phyloP scores from a whole-genome alignment of 306 rosid species.

The Gleditsia sinensis region DNA sequence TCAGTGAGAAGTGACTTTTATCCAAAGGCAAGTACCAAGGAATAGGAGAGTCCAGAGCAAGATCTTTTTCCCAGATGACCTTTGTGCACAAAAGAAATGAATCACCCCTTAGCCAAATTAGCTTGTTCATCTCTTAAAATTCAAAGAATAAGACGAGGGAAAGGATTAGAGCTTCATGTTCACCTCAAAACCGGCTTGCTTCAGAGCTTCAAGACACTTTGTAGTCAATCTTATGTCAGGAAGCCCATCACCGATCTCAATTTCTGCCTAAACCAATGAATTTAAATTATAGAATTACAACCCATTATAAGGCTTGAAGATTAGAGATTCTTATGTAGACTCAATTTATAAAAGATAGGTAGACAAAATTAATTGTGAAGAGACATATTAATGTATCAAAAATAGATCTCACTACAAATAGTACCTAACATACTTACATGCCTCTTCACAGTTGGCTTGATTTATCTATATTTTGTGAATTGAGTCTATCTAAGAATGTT shows the following conservation, averaged over 20 bases:
- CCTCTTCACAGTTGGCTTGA: not conserved
- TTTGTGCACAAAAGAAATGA: conserved; percentile 28
- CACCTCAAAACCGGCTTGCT: conserved; percentile 91
- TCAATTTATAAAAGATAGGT: not conserved
- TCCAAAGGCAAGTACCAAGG: conserved; percentile 89
- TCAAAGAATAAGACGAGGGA: not conserved
- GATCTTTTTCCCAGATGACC: conserved; percentile 82
- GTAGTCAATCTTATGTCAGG: conserved; percentile 76
- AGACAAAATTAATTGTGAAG: not conserved
- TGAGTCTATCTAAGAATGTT: not conserved
- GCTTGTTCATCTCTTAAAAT: not conserved
- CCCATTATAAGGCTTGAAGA: not conserved
- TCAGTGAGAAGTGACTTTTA: conserved; percentile 66
- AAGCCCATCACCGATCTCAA: conserved; percentile 87
- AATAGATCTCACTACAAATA: not conserved
- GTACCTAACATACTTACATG: not conserved
- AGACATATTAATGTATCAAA: not conserved
- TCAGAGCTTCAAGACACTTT: conserved; percentile 77
- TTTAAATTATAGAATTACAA: conserved; percentile 6
- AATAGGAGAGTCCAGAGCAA: conserved; percentile 57
- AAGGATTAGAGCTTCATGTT: not conserved
- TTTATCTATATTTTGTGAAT: not conserved
- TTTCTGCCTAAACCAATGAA: conserved; percentile 55
- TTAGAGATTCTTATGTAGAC: not conserved
- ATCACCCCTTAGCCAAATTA: not conserved